These are phyloP conservation scores for Apiospora rasikravindrae DNA, from an alignment of 2,329 filamentous ascomycete species.

Conservation along the genomic window DNA sequence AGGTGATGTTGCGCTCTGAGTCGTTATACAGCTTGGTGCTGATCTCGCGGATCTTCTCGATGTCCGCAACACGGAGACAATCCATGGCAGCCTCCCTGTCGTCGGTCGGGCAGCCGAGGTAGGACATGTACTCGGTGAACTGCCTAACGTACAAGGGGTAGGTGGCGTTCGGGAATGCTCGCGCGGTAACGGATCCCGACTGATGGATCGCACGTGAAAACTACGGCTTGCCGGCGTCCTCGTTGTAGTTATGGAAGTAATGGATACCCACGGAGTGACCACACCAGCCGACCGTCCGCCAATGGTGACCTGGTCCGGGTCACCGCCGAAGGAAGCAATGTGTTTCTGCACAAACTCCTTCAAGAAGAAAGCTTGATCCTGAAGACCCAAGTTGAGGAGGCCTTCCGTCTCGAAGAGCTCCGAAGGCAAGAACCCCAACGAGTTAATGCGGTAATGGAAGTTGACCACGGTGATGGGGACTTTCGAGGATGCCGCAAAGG, in stretches of 20 bases:
- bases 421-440: slow-evolving; percentile 52
- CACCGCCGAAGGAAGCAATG: slow-evolving; percentile 58
- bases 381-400: slow-evolving; percentile 52
- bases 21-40: slow-evolving; percentile 45
- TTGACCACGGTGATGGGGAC: slow-evolving; percentile 8
- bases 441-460: slow-evolving; percentile 48
- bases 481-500: background rate
- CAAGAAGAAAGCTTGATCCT: slow-evolving; percentile 56
- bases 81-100: slow-evolving; percentile 40
- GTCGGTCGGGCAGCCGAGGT: slow-evolving; percentile 37
- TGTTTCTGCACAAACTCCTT: slow-evolving; percentile 57
- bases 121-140: slow-evolving; percentile 36
- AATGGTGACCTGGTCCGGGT: slow-evolving; percentile 57
- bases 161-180: slow-evolving; percentile 42
- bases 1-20: slow-evolving; percentile 46
- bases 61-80: slow-evolving; percentile 45
- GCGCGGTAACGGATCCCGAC: slow-evolving; percentile 44
- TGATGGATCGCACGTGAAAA: slow-evolving; percentile 44
- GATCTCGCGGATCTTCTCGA: slow-evolving; percentile 44
- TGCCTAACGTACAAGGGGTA: slow-evolving; percentile 42
- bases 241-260: slow-evolving; percentile 45
- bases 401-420: slow-evolving; percentile 45
- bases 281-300: slow-evolving; percentile 59
- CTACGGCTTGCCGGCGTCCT: slow-evolving; percentile 35
- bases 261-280: slow-evolving; percentile 43